Percentiles rank a stretch among this genome's conserved stretches.
Conservation (phyloP, 805 yeast genomes). For the Zygosaccharomyces gambellarensis region DNA sequence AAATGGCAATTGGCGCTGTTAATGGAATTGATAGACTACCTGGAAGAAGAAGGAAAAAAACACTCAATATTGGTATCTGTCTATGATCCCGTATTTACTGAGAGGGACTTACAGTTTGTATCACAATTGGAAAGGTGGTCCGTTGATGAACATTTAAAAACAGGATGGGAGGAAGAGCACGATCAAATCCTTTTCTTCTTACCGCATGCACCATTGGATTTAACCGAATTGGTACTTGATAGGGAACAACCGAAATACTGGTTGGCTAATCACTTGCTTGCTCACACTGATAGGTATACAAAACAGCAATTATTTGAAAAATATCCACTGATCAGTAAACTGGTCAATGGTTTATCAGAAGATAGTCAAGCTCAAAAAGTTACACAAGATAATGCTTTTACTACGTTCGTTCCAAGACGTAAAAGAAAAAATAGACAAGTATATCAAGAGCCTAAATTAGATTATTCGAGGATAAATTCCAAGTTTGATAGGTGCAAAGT, state of each 20-base stretch:
- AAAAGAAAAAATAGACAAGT: constrained; percentile 18
- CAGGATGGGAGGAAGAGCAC: constrained; percentile 20
- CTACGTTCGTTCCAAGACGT: constrained; percentile 22
- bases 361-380: background rate
- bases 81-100: constrained; percentile 62
- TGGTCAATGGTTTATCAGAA: constrained; percentile 23
- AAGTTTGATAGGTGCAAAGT: constrained; percentile 20
- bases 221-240: constrained; percentile 42
- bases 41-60: background rate
- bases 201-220: constrained; percentile 68
- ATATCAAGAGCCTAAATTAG: constrained; percentile 17
- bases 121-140: constrained; percentile 23
- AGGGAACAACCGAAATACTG: constrained; percentile 36
- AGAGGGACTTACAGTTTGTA: constrained; percentile 41
- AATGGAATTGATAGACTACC: constrained; percentile 35
- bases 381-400: constrained; percentile 19
- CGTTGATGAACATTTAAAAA: constrained; percentile 20
- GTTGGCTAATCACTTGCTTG: constrained; percentile 48
- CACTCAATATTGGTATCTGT: constrained; percentile 37
- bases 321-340: constrained; percentile 43
- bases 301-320: constrained; percentile 39
- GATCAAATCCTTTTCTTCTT: constrained; percentile 47
- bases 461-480: constrained; percentile 20
- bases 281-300: constrained; percentile 52
- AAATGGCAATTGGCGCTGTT: constrained; percentile 62